These are phyloP conservation scores for Pythium dissotocum DNA, from an alignment of 352 stramenopile genomes.

Conservation along the genomic window DNA sequence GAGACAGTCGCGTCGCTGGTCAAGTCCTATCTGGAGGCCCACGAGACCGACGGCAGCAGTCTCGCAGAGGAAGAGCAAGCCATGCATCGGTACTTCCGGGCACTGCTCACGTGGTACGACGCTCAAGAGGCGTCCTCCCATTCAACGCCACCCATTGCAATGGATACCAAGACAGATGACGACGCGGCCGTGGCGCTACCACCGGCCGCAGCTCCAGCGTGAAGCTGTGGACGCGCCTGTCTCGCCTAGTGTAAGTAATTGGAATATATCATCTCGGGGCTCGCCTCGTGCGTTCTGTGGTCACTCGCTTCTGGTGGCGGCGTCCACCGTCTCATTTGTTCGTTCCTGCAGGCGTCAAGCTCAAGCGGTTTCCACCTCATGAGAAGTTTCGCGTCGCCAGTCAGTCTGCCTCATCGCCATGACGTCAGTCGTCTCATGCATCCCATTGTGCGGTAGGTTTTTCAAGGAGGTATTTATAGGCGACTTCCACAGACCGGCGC, in stretches of 20 bases:
- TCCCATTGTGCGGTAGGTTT: neutral
- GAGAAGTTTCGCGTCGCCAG: neutral
- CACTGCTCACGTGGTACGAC: constrained; percentile 9
- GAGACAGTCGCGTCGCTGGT: constrained; percentile 17
- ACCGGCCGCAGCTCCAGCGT: neutral
- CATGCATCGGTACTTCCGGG: constrained; percentile 24
- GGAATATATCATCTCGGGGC: constrained; percentile 20
- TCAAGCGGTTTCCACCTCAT: neutral
- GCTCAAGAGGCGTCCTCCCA: neutral
- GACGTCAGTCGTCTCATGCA: neutral
- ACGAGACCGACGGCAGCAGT: neutral
- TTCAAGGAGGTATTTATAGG: neutral
- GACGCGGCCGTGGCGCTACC: neutral
- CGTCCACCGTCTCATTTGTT: neutral
- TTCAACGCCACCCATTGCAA: neutral
- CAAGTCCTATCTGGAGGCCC: constrained; percentile 3
- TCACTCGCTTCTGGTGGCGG: neutral
- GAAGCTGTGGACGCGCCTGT: constrained; percentile 7
- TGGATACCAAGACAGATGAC: constrained; percentile 2
- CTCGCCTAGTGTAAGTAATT: constrained; percentile 27
- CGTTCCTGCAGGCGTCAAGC: neutral
- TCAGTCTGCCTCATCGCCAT: neutral
- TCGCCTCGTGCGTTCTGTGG: neutral
- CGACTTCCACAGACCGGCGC: neutral
- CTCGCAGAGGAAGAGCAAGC: constrained; percentile 1